Evolutionary conservation across 2,329 filamentous ascomycete genomes (phyloP).

Genomic region (Geosmithia putterillii): DNA sequence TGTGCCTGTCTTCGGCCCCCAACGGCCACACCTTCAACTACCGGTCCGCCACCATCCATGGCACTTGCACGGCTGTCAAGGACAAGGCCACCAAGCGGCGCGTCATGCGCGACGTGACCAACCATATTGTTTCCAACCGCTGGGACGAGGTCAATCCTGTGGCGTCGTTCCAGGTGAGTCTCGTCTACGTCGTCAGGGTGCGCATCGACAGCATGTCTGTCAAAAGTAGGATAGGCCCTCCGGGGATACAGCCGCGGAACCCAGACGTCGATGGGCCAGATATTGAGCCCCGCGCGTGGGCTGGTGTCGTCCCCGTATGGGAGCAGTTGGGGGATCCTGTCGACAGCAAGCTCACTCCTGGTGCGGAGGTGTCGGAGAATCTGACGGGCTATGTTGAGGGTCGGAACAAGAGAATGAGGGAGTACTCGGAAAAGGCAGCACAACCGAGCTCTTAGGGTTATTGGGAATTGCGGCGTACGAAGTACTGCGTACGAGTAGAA

Average conservation of each 20-base stretch:
- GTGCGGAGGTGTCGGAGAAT: background rate
- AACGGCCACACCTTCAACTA: slow-evolving; percentile 1
- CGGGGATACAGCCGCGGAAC: background rate
- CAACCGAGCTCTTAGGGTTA: background rate
- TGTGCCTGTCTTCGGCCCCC: background rate
- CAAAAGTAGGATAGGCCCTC: background rate
- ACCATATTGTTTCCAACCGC: background rate
- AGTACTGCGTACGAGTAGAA: too few species aligned
- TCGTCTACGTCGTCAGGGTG: background rate
- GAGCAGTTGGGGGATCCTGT: background rate
- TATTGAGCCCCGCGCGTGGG: background rate
- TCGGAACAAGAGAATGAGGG: background rate
- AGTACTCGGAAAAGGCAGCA: background rate
- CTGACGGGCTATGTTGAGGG: background rate
- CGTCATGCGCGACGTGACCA: background rate
- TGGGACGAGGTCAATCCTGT: slow-evolving; percentile 1
- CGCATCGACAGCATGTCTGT: background rate
- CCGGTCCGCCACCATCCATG: background rate
- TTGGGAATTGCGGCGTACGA: too few species aligned
- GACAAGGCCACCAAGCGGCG: background rate
- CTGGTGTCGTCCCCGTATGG: background rate
- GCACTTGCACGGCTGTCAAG: background rate
- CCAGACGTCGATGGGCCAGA: background rate
- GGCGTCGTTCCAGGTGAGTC: background rate
- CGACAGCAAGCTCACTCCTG: background rate